Conservation (phyloP, 2,329 filamentous ascomycete species). For the Epicoccum nigrum region DNA sequence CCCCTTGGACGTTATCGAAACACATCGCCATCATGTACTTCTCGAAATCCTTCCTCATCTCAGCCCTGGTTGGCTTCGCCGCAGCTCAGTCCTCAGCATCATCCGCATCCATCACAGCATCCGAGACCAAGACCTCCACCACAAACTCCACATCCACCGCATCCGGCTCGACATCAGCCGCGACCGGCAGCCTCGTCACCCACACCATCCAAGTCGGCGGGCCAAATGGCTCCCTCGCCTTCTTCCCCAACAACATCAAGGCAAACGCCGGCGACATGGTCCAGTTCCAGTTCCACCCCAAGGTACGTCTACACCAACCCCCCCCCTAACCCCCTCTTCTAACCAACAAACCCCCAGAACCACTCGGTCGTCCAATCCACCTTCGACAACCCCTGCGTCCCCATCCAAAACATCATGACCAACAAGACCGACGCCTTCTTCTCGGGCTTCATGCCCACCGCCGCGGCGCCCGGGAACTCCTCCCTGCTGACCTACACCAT, state of each 20-base stretch:
- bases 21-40: slow-evolving; percentile 42
- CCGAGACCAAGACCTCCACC: slow-evolving; percentile 22
- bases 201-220: slow-evolving; percentile 71
- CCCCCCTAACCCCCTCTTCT: no score
- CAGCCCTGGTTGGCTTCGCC: slow-evolving; percentile 40
- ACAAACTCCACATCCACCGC: slow-evolving; percentile 14
- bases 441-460: slow-evolving; percentile 69
- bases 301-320: slow-evolving; percentile 37
- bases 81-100: slow-evolving; percentile 27
- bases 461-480: slow-evolving; percentile 33
- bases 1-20: slow-evolving; percentile 17
- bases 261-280: slow-evolving; percentile 65
- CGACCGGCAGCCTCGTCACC: slow-evolving; percentile 36
- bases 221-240: slow-evolving; percentile 61
- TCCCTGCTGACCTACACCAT: slow-evolving; percentile 72
- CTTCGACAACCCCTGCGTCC: slow-evolving; percentile 73
- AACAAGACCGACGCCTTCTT: slow-evolving; percentile 64
- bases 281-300: slow-evolving; percentile 60
- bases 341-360: no score
- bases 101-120: slow-evolving; percentile 24
- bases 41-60: slow-evolving; percentile 39
- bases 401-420: slow-evolving; percentile 56
- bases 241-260: slow-evolving; percentile 69
- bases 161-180: slow-evolving; percentile 7
- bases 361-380: slow-evolving; percentile 81